Evolutionary conservation across 2,329 filamentous ascomycete species (phyloP).

Genomic region (Cucurbitaria berberidis): DNA sequence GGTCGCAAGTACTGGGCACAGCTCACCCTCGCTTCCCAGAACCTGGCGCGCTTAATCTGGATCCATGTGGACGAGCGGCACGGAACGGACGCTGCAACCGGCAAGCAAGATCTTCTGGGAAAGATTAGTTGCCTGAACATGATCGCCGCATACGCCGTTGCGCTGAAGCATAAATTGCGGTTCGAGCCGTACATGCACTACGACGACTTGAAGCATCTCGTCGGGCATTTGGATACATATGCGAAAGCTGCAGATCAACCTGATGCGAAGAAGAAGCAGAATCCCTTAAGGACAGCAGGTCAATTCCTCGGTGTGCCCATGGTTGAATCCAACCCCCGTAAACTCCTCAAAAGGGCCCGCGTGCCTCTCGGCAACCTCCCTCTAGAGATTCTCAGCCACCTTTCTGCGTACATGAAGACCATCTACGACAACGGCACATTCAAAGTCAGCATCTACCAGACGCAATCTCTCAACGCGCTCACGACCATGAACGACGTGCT

Average conservation of each 20-base stretch:
- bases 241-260: constrained; percentile 59
- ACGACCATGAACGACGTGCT: constrained; percentile 72
- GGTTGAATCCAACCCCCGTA: constrained; percentile 77
- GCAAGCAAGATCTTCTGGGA: constrained; percentile 70
- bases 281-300: constrained; percentile 64
- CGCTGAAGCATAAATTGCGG: constrained; percentile 82
- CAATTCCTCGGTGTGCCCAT: constrained; percentile 78
- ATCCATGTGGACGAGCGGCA: constrained; percentile 70
- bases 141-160: constrained; percentile 75
- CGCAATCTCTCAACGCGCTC: constrained; percentile 65
- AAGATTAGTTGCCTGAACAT: constrained; percentile 74
- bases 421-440: constrained; percentile 64
- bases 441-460: constrained; percentile 64
- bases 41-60: constrained; percentile 80
- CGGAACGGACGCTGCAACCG: constrained; percentile 53
- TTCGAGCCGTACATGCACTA: constrained; percentile 82
- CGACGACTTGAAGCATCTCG: constrained; percentile 71
- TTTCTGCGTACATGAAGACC: constrained; percentile 70
- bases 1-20: constrained; percentile 68
- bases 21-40: constrained; percentile 62
- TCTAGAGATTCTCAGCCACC: constrained; percentile 76
- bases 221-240: constrained; percentile 76
- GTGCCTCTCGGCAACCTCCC: constrained; percentile 80
- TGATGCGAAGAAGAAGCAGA: constrained; percentile 38
- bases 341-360: constrained; percentile 72